Evolutionary conservation across 2,329 filamentous ascomycete genomes (phyloP), one percentile per base, ranked within the genome.

Genomic region (Chaetothyriales sp.): DNA sequence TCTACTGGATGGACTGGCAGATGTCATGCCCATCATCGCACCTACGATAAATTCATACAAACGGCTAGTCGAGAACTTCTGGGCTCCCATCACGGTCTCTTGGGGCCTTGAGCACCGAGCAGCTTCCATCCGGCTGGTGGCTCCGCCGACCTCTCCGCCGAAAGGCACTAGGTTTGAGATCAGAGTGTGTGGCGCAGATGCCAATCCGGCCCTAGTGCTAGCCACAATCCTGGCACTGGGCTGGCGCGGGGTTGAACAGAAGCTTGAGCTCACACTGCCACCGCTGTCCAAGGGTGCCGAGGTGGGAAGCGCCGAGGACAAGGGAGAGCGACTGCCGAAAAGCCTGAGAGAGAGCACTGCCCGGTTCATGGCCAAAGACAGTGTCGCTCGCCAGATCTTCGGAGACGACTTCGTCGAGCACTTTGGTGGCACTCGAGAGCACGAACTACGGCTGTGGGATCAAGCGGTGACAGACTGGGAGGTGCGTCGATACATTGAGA

Each of bases 11-110:
- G 92, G 90, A 12, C 76, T 98, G 3, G 87, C 92, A 1, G 87
- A 95, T 63, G 80, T 96, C 59, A 98, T 98, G 92, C 92, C 92
- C 0, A 74, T 96, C 52, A 74, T 98, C 10, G 92, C 90, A 0
- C 92, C 92, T 0, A 98, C 87, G 1, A 79, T 98, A 63, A 98
- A 98, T 75, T 94, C 86, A 55, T 98, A 98, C 75, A 98, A 98
- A 71, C 83, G 92, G 2, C 77, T 98, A 0, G 92, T 98, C 2
- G 92, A 98, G 72, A 96, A 96, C 70, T 96, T 95, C 70, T 98
- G 92, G 92, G 92, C 92, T 0, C 92, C 92, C 0, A 92, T 98
- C 5, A 95, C 90, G 0, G 92, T 96, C 0, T 95, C 87, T 0
- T 98, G 92, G 92, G 92, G 92, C 0, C 71, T 95, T 4, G 92